Conservation (phyloP, 768 basidiomycete species). For the Leccinum variicolor region DNA sequence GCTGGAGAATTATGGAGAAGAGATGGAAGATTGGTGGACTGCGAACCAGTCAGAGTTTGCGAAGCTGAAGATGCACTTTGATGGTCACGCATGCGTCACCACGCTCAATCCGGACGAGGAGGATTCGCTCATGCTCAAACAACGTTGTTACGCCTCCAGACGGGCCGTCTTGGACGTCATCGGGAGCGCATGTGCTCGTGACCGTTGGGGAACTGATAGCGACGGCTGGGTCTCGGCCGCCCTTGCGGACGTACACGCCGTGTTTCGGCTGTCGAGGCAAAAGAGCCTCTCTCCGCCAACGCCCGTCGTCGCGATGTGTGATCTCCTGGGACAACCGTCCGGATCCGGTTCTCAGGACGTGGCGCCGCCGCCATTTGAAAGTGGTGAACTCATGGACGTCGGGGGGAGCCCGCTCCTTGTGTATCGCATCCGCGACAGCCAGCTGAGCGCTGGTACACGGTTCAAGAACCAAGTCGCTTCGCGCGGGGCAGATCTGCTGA, state of each 20-base stretch:
- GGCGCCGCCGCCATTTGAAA: constrained; percentile 16
- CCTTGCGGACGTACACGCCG: constrained; percentile 18
- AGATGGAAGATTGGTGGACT: constrained; percentile 33
- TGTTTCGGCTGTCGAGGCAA: constrained; percentile 9
- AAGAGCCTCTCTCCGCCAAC: constrained; percentile 4
- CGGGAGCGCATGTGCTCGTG: constrained; percentile 12
- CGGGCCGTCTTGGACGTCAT: constrained; percentile 20
- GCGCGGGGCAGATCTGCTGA: constrained; percentile 26
- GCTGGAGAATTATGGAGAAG: constrained; percentile 32
- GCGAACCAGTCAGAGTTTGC: constrained; percentile 29
- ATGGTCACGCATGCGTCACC: constrained; percentile 38
- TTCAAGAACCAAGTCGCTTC: constrained; percentile 23
- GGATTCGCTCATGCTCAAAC: constrained; percentile 26
- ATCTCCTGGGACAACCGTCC: constrained; percentile 8
- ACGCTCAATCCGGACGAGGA: constrained; percentile 29
- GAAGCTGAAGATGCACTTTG: constrained; percentile 30
- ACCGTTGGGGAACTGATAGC: constrained; percentile 22
- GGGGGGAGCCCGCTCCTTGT: constrained; percentile 16
- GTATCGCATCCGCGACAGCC: constrained; percentile 19
- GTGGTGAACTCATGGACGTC: constrained; percentile 18
- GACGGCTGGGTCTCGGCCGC: constrained; percentile 9
- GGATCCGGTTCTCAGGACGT: constrained; percentile 6
- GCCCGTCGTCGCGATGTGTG: constrained; percentile 20
- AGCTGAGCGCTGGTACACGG: constrained; percentile 15
- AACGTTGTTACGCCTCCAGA: constrained; percentile 28